A percentile compares a stretch with the other conserved stretches of the same genome.
phyloP scores from a whole-genome alignment of 2,329 filamentous ascomycete genomes.

The Grosmannia clavigera region DNA sequence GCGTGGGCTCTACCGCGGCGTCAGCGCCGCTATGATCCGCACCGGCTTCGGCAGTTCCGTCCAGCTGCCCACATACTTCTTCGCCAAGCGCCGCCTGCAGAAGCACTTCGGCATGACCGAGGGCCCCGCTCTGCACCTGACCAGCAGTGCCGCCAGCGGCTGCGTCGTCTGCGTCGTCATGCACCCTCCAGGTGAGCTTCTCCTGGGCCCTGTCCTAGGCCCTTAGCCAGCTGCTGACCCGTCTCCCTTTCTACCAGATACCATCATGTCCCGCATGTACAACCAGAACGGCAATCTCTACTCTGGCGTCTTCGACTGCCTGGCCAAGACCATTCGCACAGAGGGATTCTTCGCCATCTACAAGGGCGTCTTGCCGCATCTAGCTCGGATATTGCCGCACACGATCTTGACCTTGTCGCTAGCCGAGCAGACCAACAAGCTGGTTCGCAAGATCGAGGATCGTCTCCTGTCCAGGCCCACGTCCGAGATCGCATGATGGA shows the following conservation, averaged over 20 bases:
- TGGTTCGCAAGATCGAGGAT: constrained; percentile 67
- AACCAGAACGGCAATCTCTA: constrained; percentile 99
- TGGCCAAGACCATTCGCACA: constrained; percentile 79
- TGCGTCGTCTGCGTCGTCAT: constrained; percentile 97
- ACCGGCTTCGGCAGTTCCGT: constrained; percentile 94
- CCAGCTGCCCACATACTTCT: constrained; percentile 95
- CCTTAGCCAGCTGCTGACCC: not conserved
- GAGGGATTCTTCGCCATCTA: constrained; percentile 90
- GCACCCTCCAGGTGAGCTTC: constrained; percentile 72
- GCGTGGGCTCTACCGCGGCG: constrained; percentile 74
- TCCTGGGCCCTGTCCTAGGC: not conserved
- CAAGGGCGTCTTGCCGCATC: constrained; percentile 92
- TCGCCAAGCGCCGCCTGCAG: constrained; percentile 78
- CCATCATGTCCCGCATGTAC: constrained; percentile 97
- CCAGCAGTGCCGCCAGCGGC: constrained; percentile 78
- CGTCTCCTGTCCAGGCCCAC: constrained; percentile 33
- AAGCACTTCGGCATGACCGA: constrained; percentile 82
- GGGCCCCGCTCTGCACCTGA: constrained; percentile 75
- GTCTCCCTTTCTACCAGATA: constrained; percentile 42
- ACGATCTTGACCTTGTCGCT: constrained; percentile 87
- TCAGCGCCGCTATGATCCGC: constrained; percentile 86
- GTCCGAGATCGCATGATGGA: constrained; percentile 13
- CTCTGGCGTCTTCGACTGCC: constrained; percentile 80
- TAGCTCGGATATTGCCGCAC: constrained; percentile 88
- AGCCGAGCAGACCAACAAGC: constrained; percentile 93